Percentiles rank a stretch among this genome's conserved stretches.
phyloP scores from a whole-genome alignment of 2,329 filamentous ascomycete genomes.

The Monilinia fructicola region DNA sequence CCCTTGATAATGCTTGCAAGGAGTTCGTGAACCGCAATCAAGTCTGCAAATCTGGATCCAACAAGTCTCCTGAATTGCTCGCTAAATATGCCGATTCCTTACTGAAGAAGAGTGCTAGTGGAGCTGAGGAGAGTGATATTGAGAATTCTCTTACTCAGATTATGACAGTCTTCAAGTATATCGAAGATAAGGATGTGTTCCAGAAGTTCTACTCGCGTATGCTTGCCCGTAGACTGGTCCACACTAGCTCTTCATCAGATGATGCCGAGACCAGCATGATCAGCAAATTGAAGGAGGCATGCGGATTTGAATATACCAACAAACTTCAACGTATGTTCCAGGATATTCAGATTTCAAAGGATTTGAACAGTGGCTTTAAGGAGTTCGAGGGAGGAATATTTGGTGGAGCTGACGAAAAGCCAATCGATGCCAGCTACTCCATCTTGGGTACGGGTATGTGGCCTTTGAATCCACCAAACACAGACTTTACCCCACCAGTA shows the following conservation, averaged over 20 bases:
- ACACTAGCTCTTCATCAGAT: slow-evolving; percentile 92
- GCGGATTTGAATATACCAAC: slow-evolving; percentile 98
- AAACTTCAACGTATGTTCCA: slow-evolving; percentile 99
- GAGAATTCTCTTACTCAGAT: slow-evolving; percentile 87
- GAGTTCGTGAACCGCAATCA: slow-evolving; percentile 98
- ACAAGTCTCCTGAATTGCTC: slow-evolving; percentile 89
- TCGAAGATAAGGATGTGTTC: slow-evolving; percentile 99
- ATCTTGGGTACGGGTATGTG: slow-evolving; percentile 96
- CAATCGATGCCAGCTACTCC: slow-evolving; percentile 82
- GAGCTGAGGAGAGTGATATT: slow-evolving; percentile 89
- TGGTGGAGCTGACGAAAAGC: slow-evolving; percentile 65
- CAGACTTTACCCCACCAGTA: slow-evolving; percentile 81
- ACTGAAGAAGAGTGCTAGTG: slow-evolving; percentile 88
- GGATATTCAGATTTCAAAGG: slow-evolving; percentile 98
- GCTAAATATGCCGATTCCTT: slow-evolving; percentile 94
- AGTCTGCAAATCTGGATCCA: slow-evolving; percentile 89
- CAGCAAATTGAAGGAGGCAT: slow-evolving; percentile 96
- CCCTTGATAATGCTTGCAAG: slow-evolving; percentile 92
- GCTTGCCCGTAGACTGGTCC: slow-evolving; percentile 89
- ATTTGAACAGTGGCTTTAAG: slow-evolving; percentile 86
- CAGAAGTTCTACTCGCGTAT: slow-evolving; percentile 99
- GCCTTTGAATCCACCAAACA: slow-evolving; percentile 84
- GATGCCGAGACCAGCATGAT: slow-evolving; percentile 99
- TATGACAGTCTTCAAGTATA: slow-evolving; percentile 99
- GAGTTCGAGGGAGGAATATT: slow-evolving; percentile 68